A percentile compares a stretch with the other conserved stretches of the same genome.
phyloP scores from a whole-genome alignment of 192 early-diverging fungal genomes.

The Lobulomyces angularis region DNA sequence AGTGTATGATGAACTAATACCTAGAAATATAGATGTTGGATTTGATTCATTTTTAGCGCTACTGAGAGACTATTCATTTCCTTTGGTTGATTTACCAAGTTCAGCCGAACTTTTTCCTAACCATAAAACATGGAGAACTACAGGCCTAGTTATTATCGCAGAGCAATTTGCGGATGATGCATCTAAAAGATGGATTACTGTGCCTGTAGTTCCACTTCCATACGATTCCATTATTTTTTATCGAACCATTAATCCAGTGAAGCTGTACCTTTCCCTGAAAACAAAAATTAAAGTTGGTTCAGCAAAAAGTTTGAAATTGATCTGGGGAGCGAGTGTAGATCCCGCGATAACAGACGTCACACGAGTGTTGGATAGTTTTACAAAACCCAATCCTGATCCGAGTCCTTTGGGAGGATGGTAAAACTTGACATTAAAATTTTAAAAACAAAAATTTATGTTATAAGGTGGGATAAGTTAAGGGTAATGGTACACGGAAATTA shows the following conservation, averaged over 20 bases:
- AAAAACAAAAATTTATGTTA: no score
- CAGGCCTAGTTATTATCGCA: slow-evolving; percentile 36
- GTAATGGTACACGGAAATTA: slow-evolving; percentile 33
- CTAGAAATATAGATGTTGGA: slow-evolving; percentile 16
- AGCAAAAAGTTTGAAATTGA: slow-evolving; percentile 4
- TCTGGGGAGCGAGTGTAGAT: slow-evolving; percentile 26
- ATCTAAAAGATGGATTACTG: slow-evolving; percentile 18
- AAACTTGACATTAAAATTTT: no score
- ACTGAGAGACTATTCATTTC: slow-evolving; percentile 27
- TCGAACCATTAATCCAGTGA: slow-evolving; percentile 30
- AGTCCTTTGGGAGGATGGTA: slow-evolving; percentile 27
- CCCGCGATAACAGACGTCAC: slow-evolving; percentile 30
- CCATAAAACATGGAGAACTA: slow-evolving; percentile 19
- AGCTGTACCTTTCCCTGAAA: slow-evolving; percentile 24
- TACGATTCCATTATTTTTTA: slow-evolving; percentile 15
- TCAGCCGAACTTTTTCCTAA: no score
- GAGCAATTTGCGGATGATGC: slow-evolving; percentile 17
- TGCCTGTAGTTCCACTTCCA: slow-evolving; percentile 16
- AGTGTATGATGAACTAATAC: slow-evolving; percentile 33
- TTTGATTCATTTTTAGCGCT: slow-evolving; percentile 4
- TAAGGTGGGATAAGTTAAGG: slow-evolving; percentile 47
- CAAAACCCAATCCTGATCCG: slow-evolving; percentile 33
- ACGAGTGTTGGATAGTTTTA: slow-evolving; percentile 33
- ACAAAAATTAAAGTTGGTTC: slow-evolving; percentile 18
- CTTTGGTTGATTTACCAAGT: slow-evolving; percentile 21